Evolutionary conservation across 495 filamentous ascomycete genomes (phyloP).

Genomic region (Tetracladium marchalianum): DNA sequence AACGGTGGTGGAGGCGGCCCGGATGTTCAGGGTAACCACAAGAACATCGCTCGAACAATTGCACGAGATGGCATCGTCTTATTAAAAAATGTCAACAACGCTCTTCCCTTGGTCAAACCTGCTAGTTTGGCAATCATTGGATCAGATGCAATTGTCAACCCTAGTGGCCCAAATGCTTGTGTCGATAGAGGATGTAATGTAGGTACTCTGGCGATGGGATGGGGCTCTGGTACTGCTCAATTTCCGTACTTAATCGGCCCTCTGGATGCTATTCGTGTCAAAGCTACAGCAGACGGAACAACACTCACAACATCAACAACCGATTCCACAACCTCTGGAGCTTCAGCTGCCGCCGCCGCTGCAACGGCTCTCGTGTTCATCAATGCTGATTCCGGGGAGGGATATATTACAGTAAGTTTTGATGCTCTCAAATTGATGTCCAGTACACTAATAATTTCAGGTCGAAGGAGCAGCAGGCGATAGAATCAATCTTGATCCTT

Average conservation of each 20-base stretch:
- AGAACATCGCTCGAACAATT: slow-evolving; percentile 57
- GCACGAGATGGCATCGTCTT: slow-evolving; percentile 74
- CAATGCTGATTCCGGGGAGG: slow-evolving; percentile 79
- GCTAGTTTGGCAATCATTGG: slow-evolving; percentile 71
- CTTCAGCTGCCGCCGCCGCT: slow-evolving; percentile 54
- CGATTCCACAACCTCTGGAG: slow-evolving; percentile 56
- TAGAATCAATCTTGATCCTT: slow-evolving; percentile 83
- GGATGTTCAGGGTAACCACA: slow-evolving; percentile 79
- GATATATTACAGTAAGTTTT: slow-evolving; percentile 68
- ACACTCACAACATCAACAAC: slow-evolving; percentile 62
- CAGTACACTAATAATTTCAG: slow-evolving; percentile 48
- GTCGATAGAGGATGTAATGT: slow-evolving; percentile 68
- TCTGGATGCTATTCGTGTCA: slow-evolving; percentile 69
- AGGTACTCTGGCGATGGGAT: slow-evolving; percentile 86
- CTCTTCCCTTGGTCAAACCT: slow-evolving; percentile 70
- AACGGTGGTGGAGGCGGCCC: slow-evolving; percentile 56
- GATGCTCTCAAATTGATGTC: slow-evolving; percentile 62
- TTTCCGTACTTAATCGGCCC: slow-evolving; percentile 90
- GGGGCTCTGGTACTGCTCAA: slow-evolving; percentile 82
- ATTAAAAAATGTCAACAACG: slow-evolving; percentile 69
- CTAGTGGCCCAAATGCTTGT: slow-evolving; percentile 77
- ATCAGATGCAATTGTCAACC: slow-evolving; percentile 68
- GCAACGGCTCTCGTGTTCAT: slow-evolving; percentile 74
- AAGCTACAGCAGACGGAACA: slow-evolving; percentile 49
- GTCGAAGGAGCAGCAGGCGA: slow-evolving; percentile 83